phyloP scores from a whole-genome alignment of 164 flowering plant genomes.

The Vitis cinerea region DNA sequence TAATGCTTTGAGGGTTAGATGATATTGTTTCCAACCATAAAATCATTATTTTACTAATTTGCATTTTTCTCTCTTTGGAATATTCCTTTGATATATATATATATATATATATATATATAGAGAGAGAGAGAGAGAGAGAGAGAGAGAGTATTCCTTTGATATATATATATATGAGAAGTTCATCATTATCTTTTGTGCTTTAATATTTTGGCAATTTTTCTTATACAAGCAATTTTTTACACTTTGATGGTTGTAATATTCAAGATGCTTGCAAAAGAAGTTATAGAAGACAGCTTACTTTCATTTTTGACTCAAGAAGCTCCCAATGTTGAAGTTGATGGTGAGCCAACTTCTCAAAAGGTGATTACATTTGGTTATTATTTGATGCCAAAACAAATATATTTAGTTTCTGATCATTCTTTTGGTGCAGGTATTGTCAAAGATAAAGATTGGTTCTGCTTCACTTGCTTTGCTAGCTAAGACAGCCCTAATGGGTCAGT shows the following conservation, averaged over 20 bases:
- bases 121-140: too few relatives aligned
- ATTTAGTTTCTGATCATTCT: conserved; percentile 12
- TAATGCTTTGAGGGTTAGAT: background rate
- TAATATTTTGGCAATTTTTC: background rate
- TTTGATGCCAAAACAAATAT: conserved; percentile 2
- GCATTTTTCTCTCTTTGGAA: background rate
- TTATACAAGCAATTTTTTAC: background rate
- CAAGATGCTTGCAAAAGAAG: conserved; percentile 95
- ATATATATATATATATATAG: too few relatives aligned
- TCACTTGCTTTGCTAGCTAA: conserved; percentile 82
- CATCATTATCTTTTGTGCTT: background rate
- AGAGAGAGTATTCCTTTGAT: too few relatives aligned
- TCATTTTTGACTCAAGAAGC: conserved; percentile 60
- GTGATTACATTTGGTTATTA: conserved; percentile 26
- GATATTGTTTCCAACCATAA: background rate
- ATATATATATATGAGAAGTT: too few relatives aligned
- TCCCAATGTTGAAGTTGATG: conserved; percentile 61
- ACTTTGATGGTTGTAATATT: conserved; percentile 11
- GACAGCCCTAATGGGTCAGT: conserved; percentile 85
- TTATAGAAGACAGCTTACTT: conserved; percentile 76
- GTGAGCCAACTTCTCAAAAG: conserved; percentile 60
- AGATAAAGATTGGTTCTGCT: conserved; percentile 72
- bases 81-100: background rate
- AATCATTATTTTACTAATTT: too few relatives aligned
- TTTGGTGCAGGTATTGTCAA: conserved; percentile 61